Evolutionary conservation across 73 alveolate species (phyloP).

Genomic region (Paraurostyla sp.): DNA sequence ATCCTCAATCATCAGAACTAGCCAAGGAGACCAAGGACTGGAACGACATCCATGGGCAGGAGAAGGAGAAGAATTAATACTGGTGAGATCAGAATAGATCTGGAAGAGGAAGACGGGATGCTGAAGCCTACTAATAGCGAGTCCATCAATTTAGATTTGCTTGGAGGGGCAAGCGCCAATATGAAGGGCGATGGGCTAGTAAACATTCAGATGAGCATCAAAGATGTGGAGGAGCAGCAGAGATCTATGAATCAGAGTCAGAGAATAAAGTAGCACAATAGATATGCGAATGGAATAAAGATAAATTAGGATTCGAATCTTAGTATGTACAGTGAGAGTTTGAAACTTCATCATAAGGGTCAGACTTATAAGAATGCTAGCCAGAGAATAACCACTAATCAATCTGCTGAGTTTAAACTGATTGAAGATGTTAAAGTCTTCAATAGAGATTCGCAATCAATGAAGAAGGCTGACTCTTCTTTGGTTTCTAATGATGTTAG

Average conservation of each 20-base stretch:
- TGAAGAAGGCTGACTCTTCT: too few relatives aligned
- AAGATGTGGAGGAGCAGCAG: not conserved
- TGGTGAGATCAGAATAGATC: not conserved
- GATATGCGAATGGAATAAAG: slow-evolving; percentile 22
- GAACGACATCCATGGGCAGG: not conserved
- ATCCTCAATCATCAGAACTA: not conserved
- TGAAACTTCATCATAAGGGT: too few relatives aligned
- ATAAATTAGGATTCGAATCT: too few relatives aligned
- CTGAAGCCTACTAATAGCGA: not conserved
- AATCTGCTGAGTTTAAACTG: too few relatives aligned
- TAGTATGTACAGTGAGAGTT: too few relatives aligned
- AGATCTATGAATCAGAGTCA: not conserved
- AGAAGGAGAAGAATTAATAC: not conserved
- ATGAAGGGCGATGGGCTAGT: not conserved
- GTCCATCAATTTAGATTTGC: not conserved
- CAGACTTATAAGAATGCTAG: too few relatives aligned
- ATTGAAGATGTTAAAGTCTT: too few relatives aligned
- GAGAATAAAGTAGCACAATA: not conserved
- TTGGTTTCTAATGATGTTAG: too few relatives aligned
- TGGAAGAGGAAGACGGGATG: not conserved
- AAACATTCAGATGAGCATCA: not conserved
- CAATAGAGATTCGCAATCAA: too few relatives aligned
- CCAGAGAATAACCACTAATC: too few relatives aligned
- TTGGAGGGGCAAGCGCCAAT: not conserved
- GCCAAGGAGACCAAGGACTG: not conserved